phyloP scores from a whole-genome alignment of 495 filamentous ascomycete genomes.

The Penicillium verhagenii region DNA sequence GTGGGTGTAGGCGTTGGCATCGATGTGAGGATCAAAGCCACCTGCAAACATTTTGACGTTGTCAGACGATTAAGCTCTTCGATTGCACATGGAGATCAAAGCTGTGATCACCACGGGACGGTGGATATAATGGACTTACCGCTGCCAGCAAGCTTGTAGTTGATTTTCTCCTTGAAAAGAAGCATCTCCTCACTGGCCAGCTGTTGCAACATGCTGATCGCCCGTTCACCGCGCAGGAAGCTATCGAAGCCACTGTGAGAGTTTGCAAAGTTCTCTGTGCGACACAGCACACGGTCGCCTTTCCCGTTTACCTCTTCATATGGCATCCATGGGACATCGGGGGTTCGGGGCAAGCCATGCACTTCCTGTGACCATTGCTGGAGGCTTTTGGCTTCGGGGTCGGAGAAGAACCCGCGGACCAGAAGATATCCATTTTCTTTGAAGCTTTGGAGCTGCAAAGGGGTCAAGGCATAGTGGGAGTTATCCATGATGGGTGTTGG shows the following conservation, averaged over 20 bases:
- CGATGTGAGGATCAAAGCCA: slow-evolving; percentile 46
- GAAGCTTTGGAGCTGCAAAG: slow-evolving; percentile 36
- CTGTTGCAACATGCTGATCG: slow-evolving; percentile 34
- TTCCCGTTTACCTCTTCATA: slow-evolving; percentile 46
- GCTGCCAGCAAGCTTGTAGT: slow-evolving; percentile 43
- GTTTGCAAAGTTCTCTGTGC: slow-evolving; percentile 50
- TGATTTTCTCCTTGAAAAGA: slow-evolving; percentile 52
- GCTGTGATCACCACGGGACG: too few species aligned
- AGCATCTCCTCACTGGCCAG: slow-evolving; percentile 45
- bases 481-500: slow-evolving; percentile 23
- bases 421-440: slow-evolving; percentile 41
- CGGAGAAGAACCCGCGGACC: slow-evolving; percentile 30
- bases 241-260: slow-evolving; percentile 38
- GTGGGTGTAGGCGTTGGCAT: slow-evolving; percentile 48
- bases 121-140: slow-evolving; percentile 20
- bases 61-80: not conserved
- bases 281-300: slow-evolving; percentile 42
- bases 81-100: not conserved
- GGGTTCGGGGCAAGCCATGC: slow-evolving; percentile 36
- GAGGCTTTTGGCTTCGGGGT: slow-evolving; percentile 24
- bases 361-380: slow-evolving; percentile 47
- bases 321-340: slow-evolving; percentile 44
- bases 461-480: slow-evolving; percentile 20
- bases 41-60: slow-evolving; percentile 9
- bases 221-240: slow-evolving; percentile 39